Conservation (phyloP, 352 stramenopile species). For the Globisporangium nodosum region DNA sequence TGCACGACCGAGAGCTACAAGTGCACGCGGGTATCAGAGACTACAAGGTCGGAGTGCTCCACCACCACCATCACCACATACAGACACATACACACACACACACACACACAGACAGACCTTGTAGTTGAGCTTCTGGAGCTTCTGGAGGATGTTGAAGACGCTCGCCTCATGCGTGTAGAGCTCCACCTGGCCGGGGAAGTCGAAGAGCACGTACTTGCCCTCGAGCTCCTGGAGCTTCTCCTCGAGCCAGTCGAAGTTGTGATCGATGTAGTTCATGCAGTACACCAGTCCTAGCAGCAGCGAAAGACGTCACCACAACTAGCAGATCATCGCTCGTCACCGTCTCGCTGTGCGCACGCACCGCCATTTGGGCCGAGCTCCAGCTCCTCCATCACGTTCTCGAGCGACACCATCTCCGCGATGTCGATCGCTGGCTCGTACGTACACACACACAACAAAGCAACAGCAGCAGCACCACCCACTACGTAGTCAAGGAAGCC, state of each 20-base stretch:
- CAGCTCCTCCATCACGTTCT: conserved; percentile 93
- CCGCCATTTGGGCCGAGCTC: conserved; percentile 95
- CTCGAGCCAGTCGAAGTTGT: conserved; percentile 98
- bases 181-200: conserved; percentile 99
- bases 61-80: background rate
- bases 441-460: conserved; percentile 1
- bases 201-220: conserved; percentile 96
- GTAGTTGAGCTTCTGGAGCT: conserved; percentile 89
- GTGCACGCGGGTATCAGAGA: conserved; percentile 6
- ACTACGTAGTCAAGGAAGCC: conserved; percentile 5
- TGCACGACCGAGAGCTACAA: conserved; percentile 89
- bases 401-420: conserved; percentile 94
- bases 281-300: conserved; percentile 89
- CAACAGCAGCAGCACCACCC: conserved; percentile 3
- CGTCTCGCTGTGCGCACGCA: conserved; percentile 13
- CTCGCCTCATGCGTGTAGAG: conserved; percentile 98
- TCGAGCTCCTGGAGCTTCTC: conserved; percentile 81
- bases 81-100: no score
- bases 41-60: no score
- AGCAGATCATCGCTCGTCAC: background rate
- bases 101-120: conserved; percentile 29
- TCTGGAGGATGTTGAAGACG: conserved; percentile 94
- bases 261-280: conserved; percentile 98
- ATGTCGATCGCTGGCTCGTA: conserved; percentile 90
- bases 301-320: background rate